Conservation (phyloP, 2,329 filamentous ascomycete species). For the Juglanconis juglandina region DNA sequence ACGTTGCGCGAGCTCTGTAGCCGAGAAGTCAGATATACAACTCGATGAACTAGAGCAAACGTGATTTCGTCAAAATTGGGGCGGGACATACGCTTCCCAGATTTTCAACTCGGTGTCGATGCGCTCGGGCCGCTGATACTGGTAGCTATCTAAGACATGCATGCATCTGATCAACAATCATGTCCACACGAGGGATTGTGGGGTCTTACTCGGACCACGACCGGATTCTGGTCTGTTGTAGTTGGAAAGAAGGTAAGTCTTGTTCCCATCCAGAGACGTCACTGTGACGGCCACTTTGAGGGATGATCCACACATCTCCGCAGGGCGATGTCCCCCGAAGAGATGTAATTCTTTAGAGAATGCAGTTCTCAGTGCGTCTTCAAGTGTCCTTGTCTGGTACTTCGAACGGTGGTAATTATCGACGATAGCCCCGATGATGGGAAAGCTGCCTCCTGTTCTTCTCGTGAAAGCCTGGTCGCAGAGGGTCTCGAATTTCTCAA, state of each 20-base stretch:
- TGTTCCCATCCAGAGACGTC: not conserved
- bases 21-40: constrained; percentile 1
- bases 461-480: not conserved
- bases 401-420: not conserved
- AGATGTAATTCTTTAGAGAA: not conserved
- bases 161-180: not conserved
- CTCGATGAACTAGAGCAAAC: too few species aligned
- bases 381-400: not conserved
- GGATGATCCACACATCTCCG: not conserved
- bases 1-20: constrained; percentile 42
- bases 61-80: not conserved
- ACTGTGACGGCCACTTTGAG: not conserved
- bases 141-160: not conserved
- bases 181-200: not conserved
- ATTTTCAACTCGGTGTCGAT: not conserved
- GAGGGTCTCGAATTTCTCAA: not conserved
- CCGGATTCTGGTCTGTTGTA: not conserved
- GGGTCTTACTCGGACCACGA: not conserved
- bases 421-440: not conserved
- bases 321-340: not conserved
- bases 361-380: not conserved
- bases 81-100: not conserved
- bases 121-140: not conserved
- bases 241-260: not conserved
- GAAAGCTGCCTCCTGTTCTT: not conserved